These are phyloP conservation scores for Oenanthe sinensis DNA, from an alignment of 129 eudicot species.

Conservation along the genomic window DNA sequence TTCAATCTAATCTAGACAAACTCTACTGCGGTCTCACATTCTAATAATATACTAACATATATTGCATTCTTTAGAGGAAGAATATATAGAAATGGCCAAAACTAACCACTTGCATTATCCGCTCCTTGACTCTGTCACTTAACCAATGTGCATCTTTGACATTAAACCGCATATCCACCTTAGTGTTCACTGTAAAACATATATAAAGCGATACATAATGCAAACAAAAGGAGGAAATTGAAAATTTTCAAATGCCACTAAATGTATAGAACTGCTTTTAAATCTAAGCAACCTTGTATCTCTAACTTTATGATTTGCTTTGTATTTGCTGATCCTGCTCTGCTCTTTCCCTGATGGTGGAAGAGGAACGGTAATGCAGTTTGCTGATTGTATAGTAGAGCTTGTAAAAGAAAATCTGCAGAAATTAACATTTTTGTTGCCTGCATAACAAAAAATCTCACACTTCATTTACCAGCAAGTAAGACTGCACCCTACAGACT, in stretches of 20 bases:
- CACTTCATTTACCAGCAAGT: background rate
- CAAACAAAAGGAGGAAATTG: background rate
- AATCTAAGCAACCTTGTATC: conserved; percentile 20
- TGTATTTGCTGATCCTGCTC: background rate
- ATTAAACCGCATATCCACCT: conserved; percentile 98
- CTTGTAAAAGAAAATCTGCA: background rate
- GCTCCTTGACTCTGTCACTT: conserved; percentile 67
- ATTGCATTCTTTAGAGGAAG: conserved; percentile 2
- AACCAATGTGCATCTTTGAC: conserved; percentile 77
- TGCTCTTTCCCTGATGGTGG: background rate
- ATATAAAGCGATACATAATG: background rate
- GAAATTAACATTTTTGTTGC: background rate
- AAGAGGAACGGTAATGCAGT: background rate
- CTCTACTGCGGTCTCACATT: background rate
- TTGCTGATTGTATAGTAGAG: background rate
- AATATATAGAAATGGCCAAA: background rate
- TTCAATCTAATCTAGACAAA: background rate
- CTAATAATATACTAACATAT: background rate
- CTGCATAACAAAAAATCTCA: background rate
- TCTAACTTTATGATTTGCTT: background rate
- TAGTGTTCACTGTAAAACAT: conserved; percentile 65
- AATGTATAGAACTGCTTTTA: background rate
- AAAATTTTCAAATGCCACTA: background rate
- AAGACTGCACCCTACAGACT: background rate
- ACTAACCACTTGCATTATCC: conserved; percentile 81